phyloP scores from a whole-genome alignment of 2,329 filamentous ascomycete species.

The Nemania diffusa region DNA sequence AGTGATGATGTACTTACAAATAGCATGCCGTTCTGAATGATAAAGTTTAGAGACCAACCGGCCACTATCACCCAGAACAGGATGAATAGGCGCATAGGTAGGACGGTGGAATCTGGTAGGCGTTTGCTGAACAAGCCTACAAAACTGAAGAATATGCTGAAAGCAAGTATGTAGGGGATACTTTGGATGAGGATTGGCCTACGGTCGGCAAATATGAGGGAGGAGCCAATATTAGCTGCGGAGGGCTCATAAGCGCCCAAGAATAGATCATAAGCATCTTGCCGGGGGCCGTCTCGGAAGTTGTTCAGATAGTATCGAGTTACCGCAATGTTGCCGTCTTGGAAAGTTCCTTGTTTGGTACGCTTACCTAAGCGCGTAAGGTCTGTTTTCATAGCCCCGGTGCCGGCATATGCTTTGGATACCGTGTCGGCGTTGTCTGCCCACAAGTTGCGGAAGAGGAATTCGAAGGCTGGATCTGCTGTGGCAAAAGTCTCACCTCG shows the following conservation, averaged over 20 bases:
- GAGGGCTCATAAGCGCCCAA: slow-evolving; percentile 85
- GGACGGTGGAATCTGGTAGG: slow-evolving; percentile 77
- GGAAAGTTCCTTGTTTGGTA: slow-evolving; percentile 84
- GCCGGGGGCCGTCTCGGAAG: slow-evolving; percentile 90
- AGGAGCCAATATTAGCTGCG: slow-evolving; percentile 74
- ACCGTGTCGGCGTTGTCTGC: slow-evolving; percentile 98
- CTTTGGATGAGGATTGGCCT: slow-evolving; percentile 89
- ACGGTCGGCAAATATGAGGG: slow-evolving; percentile 82
- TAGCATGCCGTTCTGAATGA: slow-evolving; percentile 86
- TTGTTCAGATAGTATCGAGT: slow-evolving; percentile 95
- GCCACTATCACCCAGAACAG: slow-evolving; percentile 79
- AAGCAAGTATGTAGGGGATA: slow-evolving; percentile 90
- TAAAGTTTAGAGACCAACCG: slow-evolving; percentile 79
- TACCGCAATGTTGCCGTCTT: slow-evolving; percentile 87
- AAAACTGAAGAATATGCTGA: slow-evolving; percentile 84
- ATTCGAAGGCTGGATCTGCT: slow-evolving; percentile 84
- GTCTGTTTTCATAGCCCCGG: slow-evolving; percentile 97
- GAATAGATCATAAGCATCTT: slow-evolving; percentile 96
- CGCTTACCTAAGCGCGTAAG: slow-evolving; percentile 93
- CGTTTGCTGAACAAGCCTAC: slow-evolving; percentile 78
- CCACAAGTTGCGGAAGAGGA: slow-evolving; percentile 96
- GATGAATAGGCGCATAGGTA: slow-evolving; percentile 84
- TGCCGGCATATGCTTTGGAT: slow-evolving; percentile 91
- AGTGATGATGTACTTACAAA: slow-evolving; percentile 74
- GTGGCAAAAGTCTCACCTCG: slow-evolving; percentile 79